phyloP scores from a whole-genome alignment of 306 rosid genomes.

The apple (Malus domestica) region DNA sequence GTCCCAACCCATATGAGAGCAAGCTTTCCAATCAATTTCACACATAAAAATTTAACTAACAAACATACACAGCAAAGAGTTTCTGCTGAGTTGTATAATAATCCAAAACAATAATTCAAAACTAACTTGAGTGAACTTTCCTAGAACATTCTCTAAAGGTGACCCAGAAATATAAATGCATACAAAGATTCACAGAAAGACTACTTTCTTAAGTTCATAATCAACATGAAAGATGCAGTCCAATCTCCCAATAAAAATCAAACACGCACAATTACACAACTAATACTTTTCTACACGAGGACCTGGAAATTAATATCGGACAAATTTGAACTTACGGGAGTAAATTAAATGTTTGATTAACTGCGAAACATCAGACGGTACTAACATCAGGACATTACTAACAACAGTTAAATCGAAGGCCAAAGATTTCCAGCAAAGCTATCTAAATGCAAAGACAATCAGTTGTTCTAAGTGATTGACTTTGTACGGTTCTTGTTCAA shows the following conservation, averaged over 20 bases:
- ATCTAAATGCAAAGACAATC: background rate
- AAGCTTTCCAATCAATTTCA: background rate
- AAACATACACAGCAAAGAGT: background rate
- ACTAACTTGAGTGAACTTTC: background rate
- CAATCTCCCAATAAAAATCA: background rate
- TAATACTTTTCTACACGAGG: background rate
- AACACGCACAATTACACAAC: background rate
- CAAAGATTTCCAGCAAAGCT: background rate
- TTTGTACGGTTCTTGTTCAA: background rate
- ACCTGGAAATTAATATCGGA: background rate
- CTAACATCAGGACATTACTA: background rate
- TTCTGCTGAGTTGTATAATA: background rate
- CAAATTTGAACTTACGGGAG: conserved; percentile 15
- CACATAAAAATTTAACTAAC: background rate
- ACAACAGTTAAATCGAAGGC: background rate
- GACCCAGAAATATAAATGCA: background rate
- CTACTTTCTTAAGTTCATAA: background rate
- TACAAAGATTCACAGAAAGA: background rate
- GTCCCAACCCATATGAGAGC: background rate
- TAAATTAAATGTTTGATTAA: conserved; percentile 11
- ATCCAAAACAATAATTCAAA: background rate
- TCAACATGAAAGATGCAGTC: background rate
- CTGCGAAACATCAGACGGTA: conserved; percentile 18
- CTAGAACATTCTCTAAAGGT: background rate
- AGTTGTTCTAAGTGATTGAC: background rate